A percentile compares a stretch with the other conserved stretches of the same genome.
Evolutionary conservation across 2,329 filamentous ascomycete genomes (phyloP).

Genomic region (Colletotrichum liriopes): DNA sequence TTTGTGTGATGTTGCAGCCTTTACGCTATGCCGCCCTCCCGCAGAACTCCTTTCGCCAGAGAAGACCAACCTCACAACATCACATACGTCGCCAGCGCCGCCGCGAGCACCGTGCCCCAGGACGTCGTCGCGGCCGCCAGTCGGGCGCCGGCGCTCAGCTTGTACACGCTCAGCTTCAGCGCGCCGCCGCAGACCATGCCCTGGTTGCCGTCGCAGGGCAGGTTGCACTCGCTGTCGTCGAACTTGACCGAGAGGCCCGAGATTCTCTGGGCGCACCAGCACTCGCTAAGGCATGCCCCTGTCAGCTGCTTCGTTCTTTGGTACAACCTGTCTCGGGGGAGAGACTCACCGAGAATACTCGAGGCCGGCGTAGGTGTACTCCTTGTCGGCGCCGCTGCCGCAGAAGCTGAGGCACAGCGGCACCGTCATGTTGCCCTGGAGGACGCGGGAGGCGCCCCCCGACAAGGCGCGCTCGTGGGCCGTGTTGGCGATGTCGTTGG

Average conservation of each 20-base stretch:
- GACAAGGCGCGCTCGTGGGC: slow-evolving; percentile 61
- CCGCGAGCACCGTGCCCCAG: slow-evolving; percentile 15
- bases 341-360: slow-evolving; percentile 64
- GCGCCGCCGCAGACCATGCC: slow-evolving; percentile 69
- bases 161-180: slow-evolving; percentile 64
- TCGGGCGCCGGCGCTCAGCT: slow-evolving; percentile 25
- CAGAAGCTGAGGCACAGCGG: slow-evolving; percentile 68
- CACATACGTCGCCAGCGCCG: not conserved
- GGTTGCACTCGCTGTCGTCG: slow-evolving; percentile 64
- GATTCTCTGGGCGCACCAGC: slow-evolving; percentile 71
- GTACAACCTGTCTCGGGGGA: slow-evolving; percentile 3
- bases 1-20: not conserved
- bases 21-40: not conserved
- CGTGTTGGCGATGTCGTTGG: slow-evolving; percentile 60
- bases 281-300: slow-evolving; percentile 61
- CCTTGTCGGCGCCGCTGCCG: slow-evolving; percentile 52
- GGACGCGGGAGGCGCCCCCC: slow-evolving; percentile 58
- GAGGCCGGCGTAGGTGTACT: slow-evolving; percentile 67
- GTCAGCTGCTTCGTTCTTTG: slow-evolving; percentile 3
- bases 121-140: slow-evolving; percentile 2
- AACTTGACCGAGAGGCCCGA: slow-evolving; percentile 62
- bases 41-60: not conserved
- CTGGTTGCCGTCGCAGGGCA: slow-evolving; percentile 68
- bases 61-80: slow-evolving; percentile 1
- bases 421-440: slow-evolving; percentile 66